phyloP scores from a whole-genome alignment of 768 basidiomycete species.

The Calocybe indica region DNA sequence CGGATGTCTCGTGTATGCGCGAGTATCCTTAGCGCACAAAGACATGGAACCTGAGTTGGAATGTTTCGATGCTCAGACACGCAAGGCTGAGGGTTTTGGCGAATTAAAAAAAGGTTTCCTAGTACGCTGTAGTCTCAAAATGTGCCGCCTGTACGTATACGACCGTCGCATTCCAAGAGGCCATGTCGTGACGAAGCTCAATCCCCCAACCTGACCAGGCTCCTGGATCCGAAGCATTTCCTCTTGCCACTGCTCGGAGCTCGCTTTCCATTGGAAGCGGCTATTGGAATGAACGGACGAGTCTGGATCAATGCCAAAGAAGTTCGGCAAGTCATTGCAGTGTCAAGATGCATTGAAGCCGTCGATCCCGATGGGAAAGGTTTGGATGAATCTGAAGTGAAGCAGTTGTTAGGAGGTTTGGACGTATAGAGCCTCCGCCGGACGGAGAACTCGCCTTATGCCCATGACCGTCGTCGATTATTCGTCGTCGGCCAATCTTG shows the following conservation, averaged over 20 bases:
- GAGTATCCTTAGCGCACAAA: constrained; percentile 89
- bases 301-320: constrained; percentile 85
- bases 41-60: constrained; percentile 99
- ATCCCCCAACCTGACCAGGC: constrained; percentile 29
- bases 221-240: constrained; percentile 79
- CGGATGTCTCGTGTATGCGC: constrained; percentile 85
- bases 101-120: constrained; percentile 89
- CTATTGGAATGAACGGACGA: constrained; percentile 87
- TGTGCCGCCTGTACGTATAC: constrained; percentile 74
- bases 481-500: constrained; percentile 63
- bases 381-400: constrained; percentile 47
- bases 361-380: constrained; percentile 72
- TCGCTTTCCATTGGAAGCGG: constrained; percentile 80
- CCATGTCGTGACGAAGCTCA: neutral
- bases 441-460: neutral
- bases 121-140: constrained; percentile 72
- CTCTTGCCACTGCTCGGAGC: constrained; percentile 76
- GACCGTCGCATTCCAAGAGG: neutral
- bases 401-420: constrained; percentile 44
- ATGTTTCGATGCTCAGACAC: constrained; percentile 91
- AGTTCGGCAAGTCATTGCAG: constrained; percentile 65
- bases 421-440: constrained; percentile 24
- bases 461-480: constrained; percentile 16
- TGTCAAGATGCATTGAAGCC: constrained; percentile 74
- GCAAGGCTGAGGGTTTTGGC: constrained; percentile 90